Conservation (phyloP, 192 early-diverging fungal genomes). For the Umbelopsis vinacea region DNA sequence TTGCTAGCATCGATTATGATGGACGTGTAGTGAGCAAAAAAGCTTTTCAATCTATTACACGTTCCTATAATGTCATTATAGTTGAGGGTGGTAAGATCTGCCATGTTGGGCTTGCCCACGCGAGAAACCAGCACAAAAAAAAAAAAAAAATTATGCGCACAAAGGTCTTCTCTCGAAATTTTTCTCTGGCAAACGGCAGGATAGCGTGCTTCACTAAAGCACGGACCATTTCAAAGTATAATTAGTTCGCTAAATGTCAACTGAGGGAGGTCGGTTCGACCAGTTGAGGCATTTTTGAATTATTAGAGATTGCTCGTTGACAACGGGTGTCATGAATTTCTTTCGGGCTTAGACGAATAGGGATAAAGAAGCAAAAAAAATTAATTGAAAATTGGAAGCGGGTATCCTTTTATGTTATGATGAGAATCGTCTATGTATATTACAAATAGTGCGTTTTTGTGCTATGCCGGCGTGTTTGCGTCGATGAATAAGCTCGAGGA, state of each 20-base stretch:
- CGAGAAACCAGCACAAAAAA: neutral
- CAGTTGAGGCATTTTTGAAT: no score
- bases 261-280: no score
- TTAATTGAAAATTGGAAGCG: neutral
- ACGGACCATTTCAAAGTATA: slow-evolving; percentile 7
- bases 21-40: neutral
- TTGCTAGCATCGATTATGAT: slow-evolving; percentile 13
- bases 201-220: neutral
- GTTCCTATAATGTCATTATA: slow-evolving; percentile 15
- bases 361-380: neutral
- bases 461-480: slow-evolving; percentile 8
- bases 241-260: no score
- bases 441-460: slow-evolving; percentile 11
- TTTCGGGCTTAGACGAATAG: neutral
- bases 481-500: slow-evolving; percentile 3
- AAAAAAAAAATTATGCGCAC: neutral
- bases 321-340: neutral
- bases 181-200: neutral
- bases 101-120: slow-evolving; percentile 9
- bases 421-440: neutral
- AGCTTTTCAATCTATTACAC: slow-evolving; percentile 15
- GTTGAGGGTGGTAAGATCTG: slow-evolving; percentile 11
- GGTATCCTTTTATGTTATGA: neutral
- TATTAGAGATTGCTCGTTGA: no score
- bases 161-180: neutral